A percentile compares a stretch with the other conserved stretches of the same genome.
These are phyloP conservation scores for Entrophospora sp. DNA, from an alignment of 192 early-diverging fungal species.

Conservation along the genomic window DNA sequence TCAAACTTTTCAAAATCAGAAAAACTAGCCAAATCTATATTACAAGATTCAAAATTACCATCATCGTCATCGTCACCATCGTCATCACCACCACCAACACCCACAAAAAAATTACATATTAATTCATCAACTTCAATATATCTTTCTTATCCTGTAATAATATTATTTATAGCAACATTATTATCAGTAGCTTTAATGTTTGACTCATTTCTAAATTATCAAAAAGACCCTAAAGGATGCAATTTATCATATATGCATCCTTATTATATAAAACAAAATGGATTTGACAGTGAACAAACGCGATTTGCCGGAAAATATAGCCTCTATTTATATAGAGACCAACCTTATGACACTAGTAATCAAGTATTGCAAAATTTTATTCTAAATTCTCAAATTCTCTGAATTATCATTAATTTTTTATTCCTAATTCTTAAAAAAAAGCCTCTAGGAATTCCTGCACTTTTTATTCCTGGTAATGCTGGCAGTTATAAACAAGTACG, in stretches of 20 bases:
- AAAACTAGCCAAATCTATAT: too few relatives aligned
- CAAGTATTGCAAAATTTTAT: too few relatives aligned
- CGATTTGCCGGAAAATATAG: conserved; percentile 66
- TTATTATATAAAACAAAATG: conserved; percentile 35
- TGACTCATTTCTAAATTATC: conserved; percentile 61
- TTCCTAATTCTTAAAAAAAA: too few relatives aligned
- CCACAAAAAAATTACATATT: too few relatives aligned
- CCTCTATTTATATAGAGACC: conserved; percentile 69
- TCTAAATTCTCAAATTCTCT: too few relatives aligned
- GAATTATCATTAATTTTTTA: too few relatives aligned
- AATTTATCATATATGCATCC: conserved; percentile 47
- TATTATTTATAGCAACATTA: conserved; percentile 25
- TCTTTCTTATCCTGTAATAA: not conserved
- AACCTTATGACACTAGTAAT: conserved; percentile 39
- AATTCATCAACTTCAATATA: conserved; percentile 15
- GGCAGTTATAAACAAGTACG: conserved; percentile 86
- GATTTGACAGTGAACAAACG: conserved; percentile 43
- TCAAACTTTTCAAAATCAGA: too few relatives aligned
- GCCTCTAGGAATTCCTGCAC: conserved; percentile 69
- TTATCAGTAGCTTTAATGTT: conserved; percentile 22
- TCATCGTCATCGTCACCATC: too few relatives aligned
- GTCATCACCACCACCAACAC: too few relatives aligned
- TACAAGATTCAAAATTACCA: too few relatives aligned
- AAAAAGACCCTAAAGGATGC: conserved; percentile 50
- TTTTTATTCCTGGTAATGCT: conserved; percentile 94